These are phyloP conservation scores for Pleurotus pulmonarius DNA, from an alignment of 768 basidiomycete species.

Conservation along the genomic window DNA sequence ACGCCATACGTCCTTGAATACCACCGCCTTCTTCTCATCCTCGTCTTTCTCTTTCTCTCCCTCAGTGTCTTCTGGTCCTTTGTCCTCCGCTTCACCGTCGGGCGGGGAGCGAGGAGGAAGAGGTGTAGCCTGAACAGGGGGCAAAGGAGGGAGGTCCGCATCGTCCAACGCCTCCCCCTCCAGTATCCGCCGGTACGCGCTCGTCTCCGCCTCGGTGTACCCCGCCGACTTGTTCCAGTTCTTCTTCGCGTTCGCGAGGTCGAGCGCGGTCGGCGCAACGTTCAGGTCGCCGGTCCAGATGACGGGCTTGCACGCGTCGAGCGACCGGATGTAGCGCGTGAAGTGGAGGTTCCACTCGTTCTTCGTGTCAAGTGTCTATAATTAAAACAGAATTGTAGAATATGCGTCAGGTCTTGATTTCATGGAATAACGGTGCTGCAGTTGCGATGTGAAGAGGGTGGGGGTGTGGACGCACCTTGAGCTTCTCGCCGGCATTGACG, in stretches of 20 bases:
- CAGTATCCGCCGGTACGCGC: constrained; percentile 68
- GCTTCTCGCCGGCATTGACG: constrained; percentile 71
- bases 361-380: constrained; percentile 73
- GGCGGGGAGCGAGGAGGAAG: no score
- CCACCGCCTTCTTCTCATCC: no score
- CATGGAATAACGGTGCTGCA: no score
- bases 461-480: constrained; percentile 51
- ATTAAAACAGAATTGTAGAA: no score
- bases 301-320: constrained; percentile 79
- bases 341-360: constrained; percentile 80
- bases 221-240: constrained; percentile 91
- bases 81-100: no score
- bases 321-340: constrained; percentile 61
- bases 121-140: no score
- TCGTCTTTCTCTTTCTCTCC: no score
- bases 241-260: constrained; percentile 61
- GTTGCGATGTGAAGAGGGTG: no score
- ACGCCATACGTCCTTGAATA: constrained; percentile 81
- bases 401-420: no score
- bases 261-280: constrained; percentile 74
- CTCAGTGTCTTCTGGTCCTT: no score
- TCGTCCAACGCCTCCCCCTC: constrained; percentile 31
- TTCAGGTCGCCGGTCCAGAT: constrained; percentile 90
- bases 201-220: constrained; percentile 79
- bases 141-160: not conserved